A percentile compares a stretch with the other conserved stretches of the same genome.
Conservation (phyloP, 2,329 filamentous ascomycete species). For the Colletotrichum theobromicola region DNA sequence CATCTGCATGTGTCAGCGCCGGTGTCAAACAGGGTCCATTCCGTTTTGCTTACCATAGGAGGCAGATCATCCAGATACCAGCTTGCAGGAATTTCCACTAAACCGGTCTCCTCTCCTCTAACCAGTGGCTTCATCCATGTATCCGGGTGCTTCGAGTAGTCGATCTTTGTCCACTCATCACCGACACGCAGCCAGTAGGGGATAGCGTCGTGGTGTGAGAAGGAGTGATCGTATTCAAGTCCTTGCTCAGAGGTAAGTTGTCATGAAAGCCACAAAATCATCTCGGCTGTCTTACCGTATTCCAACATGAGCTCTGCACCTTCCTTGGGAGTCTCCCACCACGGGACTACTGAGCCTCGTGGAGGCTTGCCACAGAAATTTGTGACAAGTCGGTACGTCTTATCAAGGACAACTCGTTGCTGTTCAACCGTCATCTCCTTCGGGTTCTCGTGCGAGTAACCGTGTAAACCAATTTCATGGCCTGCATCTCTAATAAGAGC, state of each 20-base stretch:
- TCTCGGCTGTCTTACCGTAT: constrained; percentile 52
- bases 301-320: constrained; percentile 68
- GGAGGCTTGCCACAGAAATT: constrained; percentile 73
- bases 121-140: constrained; percentile 72
- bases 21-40: background rate
- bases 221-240: constrained; percentile 71
- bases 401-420: constrained; percentile 76
- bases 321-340: constrained; percentile 74
- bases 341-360: constrained; percentile 74
- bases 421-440: constrained; percentile 75
- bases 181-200: constrained; percentile 68
- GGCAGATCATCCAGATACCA: constrained; percentile 72
- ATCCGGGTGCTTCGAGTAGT: constrained; percentile 65
- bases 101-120: constrained; percentile 62
- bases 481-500: constrained; percentile 48
- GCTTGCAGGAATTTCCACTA: constrained; percentile 68
- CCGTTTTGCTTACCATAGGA: constrained; percentile 46
- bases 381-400: constrained; percentile 73
- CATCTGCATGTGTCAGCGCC: constrained; percentile 46
- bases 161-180: constrained; percentile 71
- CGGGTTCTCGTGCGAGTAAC: constrained; percentile 78
- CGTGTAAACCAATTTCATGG: constrained; percentile 63
- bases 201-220: constrained; percentile 69
- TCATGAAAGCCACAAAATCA: background rate
- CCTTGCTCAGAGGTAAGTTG: background rate